Conservation (phyloP, 2,329 filamentous ascomycete genomes). For the Xylaria polymorpha region DNA sequence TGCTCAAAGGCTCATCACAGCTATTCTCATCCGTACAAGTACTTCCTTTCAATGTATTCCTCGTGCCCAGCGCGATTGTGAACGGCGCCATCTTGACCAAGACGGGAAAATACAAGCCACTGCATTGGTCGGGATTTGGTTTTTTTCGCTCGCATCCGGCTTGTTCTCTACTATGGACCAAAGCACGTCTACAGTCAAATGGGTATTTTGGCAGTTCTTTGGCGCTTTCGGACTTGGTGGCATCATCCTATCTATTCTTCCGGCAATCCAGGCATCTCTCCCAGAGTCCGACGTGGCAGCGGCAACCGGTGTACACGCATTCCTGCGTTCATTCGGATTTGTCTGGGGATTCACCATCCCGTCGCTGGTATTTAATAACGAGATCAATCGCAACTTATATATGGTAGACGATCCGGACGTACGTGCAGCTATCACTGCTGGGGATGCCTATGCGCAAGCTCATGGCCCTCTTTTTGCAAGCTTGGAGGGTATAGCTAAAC, state of each 20-base stretch:
- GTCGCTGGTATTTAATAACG: neutral
- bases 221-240: conserved; percentile 54
- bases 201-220: conserved; percentile 54
- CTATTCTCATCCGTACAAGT: no score
- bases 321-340: conserved; percentile 49
- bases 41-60: conserved; percentile 18
- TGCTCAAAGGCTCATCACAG: no score
- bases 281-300: conserved; percentile 51
- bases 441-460: neutral
- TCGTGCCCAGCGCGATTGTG: conserved; percentile 7
- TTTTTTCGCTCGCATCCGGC: conserved; percentile 52
- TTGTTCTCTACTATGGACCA: conserved; percentile 52
- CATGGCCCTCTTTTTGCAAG: neutral
- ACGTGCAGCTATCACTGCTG: neutral
- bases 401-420: neutral
- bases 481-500: neutral
- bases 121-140: conserved; percentile 47
- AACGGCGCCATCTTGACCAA: conserved; percentile 48
- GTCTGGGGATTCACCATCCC: conserved; percentile 29
- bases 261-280: conserved; percentile 54
- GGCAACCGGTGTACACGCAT: conserved; percentile 54
- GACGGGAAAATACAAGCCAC: conserved; percentile 59
- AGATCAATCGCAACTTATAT: neutral
- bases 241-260: conserved; percentile 54
- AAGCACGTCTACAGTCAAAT: conserved; percentile 48